Percentiles rank a stretch among this genome's conserved stretches.
phyloP scores from a whole-genome alignment of 2,329 filamentous ascomycete species.

The Fusarium sp. region DNA sequence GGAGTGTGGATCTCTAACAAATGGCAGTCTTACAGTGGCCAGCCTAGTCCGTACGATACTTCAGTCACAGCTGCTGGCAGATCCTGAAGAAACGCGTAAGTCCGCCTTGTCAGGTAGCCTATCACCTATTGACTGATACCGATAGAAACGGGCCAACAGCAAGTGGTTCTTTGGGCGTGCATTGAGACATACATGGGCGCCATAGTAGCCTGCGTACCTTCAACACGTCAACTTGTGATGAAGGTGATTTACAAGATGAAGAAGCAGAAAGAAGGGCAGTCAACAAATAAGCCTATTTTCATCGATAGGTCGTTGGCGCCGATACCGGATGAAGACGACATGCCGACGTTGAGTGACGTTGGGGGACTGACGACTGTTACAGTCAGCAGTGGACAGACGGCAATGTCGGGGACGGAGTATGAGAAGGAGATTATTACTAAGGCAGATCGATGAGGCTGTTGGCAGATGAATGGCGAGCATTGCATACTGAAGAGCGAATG shows the following conservation, averaged over 20 bases:
- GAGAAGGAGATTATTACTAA: neutral
- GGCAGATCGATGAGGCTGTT: neutral
- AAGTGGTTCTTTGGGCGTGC: neutral
- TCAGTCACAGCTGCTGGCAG: rapidly evolving
- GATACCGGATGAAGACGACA: neutral
- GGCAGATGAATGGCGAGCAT: neutral
- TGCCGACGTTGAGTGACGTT: neutral
- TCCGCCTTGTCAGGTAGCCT: rapidly evolving
- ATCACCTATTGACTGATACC: neutral
- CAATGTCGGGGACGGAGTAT: neutral
- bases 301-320: neutral
- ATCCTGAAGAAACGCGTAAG: neutral
- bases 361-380: neutral
- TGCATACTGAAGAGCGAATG: neutral
- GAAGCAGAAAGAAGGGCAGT: neutral
- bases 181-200: slow-evolving; percentile 8
- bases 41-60: rapidly evolving
- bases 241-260: neutral
- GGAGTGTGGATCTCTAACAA: neutral
- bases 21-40: neutral
- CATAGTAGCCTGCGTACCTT: neutral
- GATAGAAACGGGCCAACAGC: rapidly evolving
- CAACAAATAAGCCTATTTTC: neutral
- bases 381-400: neutral
- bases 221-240: neutral